These are phyloP conservation scores for Buddleja alternifolia DNA, from an alignment of 257 asterid species.

Conservation along the genomic window DNA sequence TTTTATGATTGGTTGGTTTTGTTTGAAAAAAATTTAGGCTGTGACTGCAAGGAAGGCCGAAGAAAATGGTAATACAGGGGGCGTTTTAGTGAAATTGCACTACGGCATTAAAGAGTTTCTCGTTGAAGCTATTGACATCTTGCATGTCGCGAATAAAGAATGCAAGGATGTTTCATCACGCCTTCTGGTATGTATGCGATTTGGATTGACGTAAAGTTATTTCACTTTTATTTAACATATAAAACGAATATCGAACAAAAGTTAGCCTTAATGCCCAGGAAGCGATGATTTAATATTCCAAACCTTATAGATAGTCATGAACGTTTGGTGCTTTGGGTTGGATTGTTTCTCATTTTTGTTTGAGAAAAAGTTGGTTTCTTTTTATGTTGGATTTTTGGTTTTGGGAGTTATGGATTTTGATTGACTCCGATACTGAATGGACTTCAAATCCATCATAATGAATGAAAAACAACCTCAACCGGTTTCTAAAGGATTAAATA, in stretches of 20 bases:
- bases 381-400: too few relatives aligned
- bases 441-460: too few relatives aligned
- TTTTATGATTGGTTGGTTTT: background rate
- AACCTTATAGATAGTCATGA: too few relatives aligned
- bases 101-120: constrained; percentile 57
- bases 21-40: constrained; percentile 43
- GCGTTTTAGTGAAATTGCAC: constrained; percentile 66
- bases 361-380: too few relatives aligned
- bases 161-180: constrained; percentile 57
- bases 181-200: constrained; percentile 41
- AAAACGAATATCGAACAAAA: background rate
- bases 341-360: too few relatives aligned
- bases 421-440: too few relatives aligned
- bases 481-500: too few relatives aligned
- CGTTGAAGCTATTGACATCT: constrained; percentile 47
- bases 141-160: constrained; percentile 40
- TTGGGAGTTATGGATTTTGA: too few relatives aligned
- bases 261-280: too few relatives aligned
- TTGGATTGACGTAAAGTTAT: background rate
- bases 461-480: too few relatives aligned
- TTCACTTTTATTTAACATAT: background rate
- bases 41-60: constrained; percentile 68
- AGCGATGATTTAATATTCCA: too few relatives aligned
- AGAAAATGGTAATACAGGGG: constrained; percentile 56
- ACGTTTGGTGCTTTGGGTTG: too few relatives aligned